phyloP scores from a whole-genome alignment of 768 basidiomycete genomes.

The Lyophyllum semitale region DNA sequence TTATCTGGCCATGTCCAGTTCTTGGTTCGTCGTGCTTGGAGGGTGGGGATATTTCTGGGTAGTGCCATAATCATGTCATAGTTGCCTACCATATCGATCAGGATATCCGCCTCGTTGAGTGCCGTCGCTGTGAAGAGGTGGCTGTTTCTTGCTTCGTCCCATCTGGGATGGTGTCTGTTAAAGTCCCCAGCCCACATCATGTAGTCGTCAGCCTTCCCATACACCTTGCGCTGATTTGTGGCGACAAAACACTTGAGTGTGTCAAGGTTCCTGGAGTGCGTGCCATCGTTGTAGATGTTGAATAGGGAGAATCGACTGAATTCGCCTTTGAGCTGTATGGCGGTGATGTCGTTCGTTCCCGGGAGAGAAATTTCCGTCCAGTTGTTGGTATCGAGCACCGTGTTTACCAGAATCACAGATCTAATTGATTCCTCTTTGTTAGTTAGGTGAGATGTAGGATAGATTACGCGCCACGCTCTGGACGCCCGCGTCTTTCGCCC shows the following conservation, averaged over 20 bases:
- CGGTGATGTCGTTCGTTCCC: conserved; percentile 4
- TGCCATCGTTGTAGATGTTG: conserved; percentile 41
- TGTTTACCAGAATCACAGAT: not conserved
- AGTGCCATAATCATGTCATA: conserved; percentile 30
- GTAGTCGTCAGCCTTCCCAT: not conserved
- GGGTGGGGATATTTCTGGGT: conserved; percentile 26
- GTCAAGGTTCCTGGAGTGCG: conserved; percentile 4
- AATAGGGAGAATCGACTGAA: conserved; percentile 16
- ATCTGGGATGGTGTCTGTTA: conserved; percentile 40
- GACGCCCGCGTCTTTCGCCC: not conserved
- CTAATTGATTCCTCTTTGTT: not conserved
- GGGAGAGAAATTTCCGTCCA: not conserved
- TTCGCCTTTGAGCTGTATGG: not conserved
- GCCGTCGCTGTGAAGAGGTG: conserved; percentile 33
- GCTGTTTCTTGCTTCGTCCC: conserved; percentile 32
- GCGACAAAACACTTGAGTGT: conserved; percentile 13
- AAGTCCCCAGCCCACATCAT: conserved; percentile 38
- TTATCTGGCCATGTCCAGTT: conserved; percentile 38
- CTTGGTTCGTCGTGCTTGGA: conserved; percentile 14
- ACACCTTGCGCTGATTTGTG: not conserved
- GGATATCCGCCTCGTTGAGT: conserved; percentile 1
- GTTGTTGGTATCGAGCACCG: not conserved
- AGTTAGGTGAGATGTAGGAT: not conserved
- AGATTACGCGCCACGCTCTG: not conserved
- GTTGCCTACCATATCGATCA: conserved; percentile 20